Evolutionary conservation across 768 basidiomycete species (phyloP).

Genomic region (Botryobasidium botryosum): DNA sequence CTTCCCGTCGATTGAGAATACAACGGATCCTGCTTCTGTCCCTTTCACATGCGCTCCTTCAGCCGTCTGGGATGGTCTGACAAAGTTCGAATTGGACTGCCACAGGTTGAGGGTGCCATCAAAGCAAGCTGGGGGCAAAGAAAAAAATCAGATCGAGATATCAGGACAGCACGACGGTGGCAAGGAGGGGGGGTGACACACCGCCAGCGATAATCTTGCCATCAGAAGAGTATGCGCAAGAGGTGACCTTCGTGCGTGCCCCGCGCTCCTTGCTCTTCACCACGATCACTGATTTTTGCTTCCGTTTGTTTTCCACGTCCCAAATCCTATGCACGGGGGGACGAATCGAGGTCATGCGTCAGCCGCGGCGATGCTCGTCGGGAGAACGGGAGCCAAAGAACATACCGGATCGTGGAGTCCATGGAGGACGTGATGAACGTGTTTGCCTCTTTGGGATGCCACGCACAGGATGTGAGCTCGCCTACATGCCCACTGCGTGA

Average conservation of each 20-base stretch:
- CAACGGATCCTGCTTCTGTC: constrained; percentile 72
- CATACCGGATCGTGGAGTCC: constrained; percentile 85
- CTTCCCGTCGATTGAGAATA: constrained; percentile 76
- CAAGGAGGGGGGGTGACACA: constrained; percentile 22
- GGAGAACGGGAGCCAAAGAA: not conserved
- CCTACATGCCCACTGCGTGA: constrained; percentile 77
- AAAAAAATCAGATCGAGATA: constrained; percentile 1
- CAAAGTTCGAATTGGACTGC: constrained; percentile 84
- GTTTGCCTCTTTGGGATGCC: constrained; percentile 79
- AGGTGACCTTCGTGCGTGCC: constrained; percentile 76
- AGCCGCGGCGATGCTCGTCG: too few species aligned
- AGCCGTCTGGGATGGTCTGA: constrained; percentile 69
- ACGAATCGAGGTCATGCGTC: not conserved
- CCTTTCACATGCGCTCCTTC: constrained; percentile 80
- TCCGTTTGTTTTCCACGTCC: constrained; percentile 82
- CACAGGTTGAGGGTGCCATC: constrained; percentile 92
- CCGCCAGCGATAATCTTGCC: constrained; percentile 82
- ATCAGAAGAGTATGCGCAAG: constrained; percentile 78
- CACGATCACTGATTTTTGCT: constrained; percentile 91
- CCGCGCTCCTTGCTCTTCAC: constrained; percentile 94
- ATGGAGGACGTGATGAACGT: constrained; percentile 86
- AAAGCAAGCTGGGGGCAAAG: constrained; percentile 46
- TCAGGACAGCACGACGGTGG: not conserved
- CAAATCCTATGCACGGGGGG: constrained; percentile 49
- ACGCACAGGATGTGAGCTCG: constrained; percentile 75